A percentile compares a stretch with the other conserved stretches of the same genome.
phyloP scores from a whole-genome alignment of 148 eudicot species.

The Silene uniflora region DNA sequence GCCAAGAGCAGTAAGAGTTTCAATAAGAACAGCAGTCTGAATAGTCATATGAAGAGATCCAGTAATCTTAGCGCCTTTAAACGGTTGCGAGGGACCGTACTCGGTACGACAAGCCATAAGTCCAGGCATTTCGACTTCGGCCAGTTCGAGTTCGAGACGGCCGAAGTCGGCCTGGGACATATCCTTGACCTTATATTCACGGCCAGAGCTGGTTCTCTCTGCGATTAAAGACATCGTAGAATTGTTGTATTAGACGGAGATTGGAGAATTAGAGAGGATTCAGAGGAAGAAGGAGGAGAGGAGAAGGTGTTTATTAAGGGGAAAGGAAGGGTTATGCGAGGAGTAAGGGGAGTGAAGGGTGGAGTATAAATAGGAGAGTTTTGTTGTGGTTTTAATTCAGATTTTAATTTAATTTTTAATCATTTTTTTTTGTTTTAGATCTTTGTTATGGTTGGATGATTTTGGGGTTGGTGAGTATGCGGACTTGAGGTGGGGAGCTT shows the following conservation, averaged over 20 bases:
- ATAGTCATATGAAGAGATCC: constrained; percentile 97
- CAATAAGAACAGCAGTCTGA: constrained; percentile 95
- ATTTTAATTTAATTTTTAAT: too few relatives aligned
- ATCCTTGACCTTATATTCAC: constrained; percentile 98
- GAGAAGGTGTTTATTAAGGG: constrained; percentile 35
- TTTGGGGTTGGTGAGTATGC: too few relatives aligned
- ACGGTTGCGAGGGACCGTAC: constrained; percentile 83
- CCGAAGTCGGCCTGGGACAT: constrained; percentile 97
- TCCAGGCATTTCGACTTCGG: constrained; percentile 98
- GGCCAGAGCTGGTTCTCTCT: constrained; percentile 78
- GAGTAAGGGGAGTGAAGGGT: constrained; percentile 10
- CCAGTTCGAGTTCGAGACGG: constrained; percentile 83
- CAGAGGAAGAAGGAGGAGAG: neutral
- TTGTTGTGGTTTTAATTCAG: constrained; percentile 2
- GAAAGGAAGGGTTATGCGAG: constrained; percentile 21
- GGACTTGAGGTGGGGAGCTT: too few relatives aligned
- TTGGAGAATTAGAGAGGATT: neutral
- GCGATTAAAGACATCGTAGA: constrained; percentile 56
- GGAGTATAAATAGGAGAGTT: constrained; percentile 44
- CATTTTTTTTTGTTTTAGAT: neutral
- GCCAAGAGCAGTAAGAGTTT: constrained; percentile 85
- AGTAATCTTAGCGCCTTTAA: constrained; percentile 82
- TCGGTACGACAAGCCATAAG: constrained; percentile 82
- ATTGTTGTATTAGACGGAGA: neutral
- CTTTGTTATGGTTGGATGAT: too few relatives aligned